A percentile compares a stretch with the other conserved stretches of the same genome.
These are phyloP conservation scores for Alternaria novae-zelandiae DNA, from an alignment of 2,329 filamentous ascomycete species.

Conservation along the genomic window DNA sequence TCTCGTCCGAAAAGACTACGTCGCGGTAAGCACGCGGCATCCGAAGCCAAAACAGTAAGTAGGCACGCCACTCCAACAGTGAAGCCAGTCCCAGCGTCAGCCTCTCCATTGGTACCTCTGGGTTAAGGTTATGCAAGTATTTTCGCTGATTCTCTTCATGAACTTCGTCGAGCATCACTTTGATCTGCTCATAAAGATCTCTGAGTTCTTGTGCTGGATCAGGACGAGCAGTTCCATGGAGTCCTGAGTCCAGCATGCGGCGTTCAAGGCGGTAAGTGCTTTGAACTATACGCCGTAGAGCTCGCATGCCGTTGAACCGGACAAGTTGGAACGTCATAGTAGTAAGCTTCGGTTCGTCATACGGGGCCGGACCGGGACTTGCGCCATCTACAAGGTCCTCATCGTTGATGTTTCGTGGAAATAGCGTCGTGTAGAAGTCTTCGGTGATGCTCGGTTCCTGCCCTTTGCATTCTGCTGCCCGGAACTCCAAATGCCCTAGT, in stretches of 20 bases:
- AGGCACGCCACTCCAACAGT: conserved; percentile 47
- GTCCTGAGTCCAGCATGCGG: conserved; percentile 43
- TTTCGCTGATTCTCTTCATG: conserved; percentile 43
- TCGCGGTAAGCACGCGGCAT: conserved; percentile 48
- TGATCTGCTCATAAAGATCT: conserved; percentile 44
- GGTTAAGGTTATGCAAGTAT: conserved; percentile 40
- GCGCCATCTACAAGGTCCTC: conserved; percentile 47
- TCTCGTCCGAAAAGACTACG: conserved; percentile 43
- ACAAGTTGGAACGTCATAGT: conserved; percentile 46
- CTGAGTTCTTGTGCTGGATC: conserved; percentile 44
- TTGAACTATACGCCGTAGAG: conserved; percentile 45
- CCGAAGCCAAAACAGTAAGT: conserved; percentile 48
- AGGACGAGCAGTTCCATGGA: conserved; percentile 41
- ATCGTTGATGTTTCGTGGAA: conserved; percentile 49
- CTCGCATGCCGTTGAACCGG: conserved; percentile 43
- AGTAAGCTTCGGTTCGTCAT: conserved; percentile 43
- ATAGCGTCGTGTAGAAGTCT: conserved; percentile 47
- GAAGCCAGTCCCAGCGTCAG: conserved; percentile 40
- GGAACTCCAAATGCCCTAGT: conserved; percentile 47
- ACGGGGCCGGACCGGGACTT: conserved; percentile 37
- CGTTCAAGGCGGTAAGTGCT: conserved; percentile 48
- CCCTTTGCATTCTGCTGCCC: conserved; percentile 48
- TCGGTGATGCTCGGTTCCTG: conserved; percentile 48
- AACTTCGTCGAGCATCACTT: conserved; percentile 45
- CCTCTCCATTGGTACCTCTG: conserved; percentile 41